Base-by-base conservation (phyloP, 2,329 filamentous ascomycete species). In the Aspergillus hortae region DNA sequence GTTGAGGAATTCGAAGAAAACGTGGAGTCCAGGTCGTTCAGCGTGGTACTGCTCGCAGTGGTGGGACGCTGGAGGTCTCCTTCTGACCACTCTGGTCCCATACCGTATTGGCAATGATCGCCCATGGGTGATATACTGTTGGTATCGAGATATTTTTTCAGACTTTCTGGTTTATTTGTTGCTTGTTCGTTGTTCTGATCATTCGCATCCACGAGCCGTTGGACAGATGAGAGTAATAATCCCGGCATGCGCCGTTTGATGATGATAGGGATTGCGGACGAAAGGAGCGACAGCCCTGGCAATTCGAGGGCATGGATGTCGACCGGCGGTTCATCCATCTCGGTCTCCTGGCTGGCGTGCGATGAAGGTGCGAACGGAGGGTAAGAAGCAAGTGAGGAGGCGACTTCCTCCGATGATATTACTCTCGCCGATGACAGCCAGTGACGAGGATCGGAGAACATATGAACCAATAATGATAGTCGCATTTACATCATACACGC, bases 201-300 rank as follows among this genome's bases (percentile, higher is more conserved):
- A 23, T 23, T 23, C 23, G 23, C 23, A 23, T 23, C 23, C 23
- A 6, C 27, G 11, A 9, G 27, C 27, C 38, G 7, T 42, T 30
- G 56, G n/a, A 46, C 38, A 43, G 56, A 54, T 41, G 56, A 58
- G 11, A 53, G 54, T 48, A 62, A 62, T 4, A 67, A 46, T 33
- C 59, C 56, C 17, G 61, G 57, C 9, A 69, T 54, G 14, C 61
- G 66, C 40, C 62, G 62, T 46, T 64, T 61, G 36, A 69, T 59
- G 2, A 61, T 62, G 17, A 61, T 63, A 27, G 65, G 63, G 14
- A 68, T 61, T 5, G 43, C 45, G 19, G 61, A 55, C 11, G 60
- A 51, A 23, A 63, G 41, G 10, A 49, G 36, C 2, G 58, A 49
- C 6, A 65, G 44, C 1, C 51, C 53, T 7, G 45, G 52, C 10